Evolutionary conservation across 140 eudicot species (phyloP).

Genomic region (Stevia rebaudiana): DNA sequence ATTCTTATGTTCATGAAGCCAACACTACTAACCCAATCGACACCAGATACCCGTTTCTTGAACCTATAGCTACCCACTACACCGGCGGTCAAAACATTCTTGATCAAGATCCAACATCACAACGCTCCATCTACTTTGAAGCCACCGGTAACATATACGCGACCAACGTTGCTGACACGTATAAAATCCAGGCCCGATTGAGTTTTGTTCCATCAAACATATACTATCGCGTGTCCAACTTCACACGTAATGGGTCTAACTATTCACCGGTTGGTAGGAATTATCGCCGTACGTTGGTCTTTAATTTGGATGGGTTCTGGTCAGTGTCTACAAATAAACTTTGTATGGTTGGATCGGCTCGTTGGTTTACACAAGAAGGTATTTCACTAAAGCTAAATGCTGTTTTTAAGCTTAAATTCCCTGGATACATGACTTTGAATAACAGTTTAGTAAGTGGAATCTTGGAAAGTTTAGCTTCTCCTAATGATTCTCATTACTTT

Average conservation of each 20-base stretch:
- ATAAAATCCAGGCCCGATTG: constrained; percentile 44
- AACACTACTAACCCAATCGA: constrained; percentile 18
- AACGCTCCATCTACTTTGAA: constrained; percentile 13
- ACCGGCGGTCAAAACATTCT: constrained; percentile 43
- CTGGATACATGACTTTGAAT: constrained; percentile 18
- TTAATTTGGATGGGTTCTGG: constrained; percentile 59
- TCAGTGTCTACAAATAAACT: constrained; percentile 40
- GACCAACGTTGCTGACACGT: constrained; percentile 29
- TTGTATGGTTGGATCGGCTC: constrained; percentile 71
- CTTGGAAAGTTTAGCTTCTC: constrained; percentile 41
- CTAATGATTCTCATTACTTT: constrained; percentile 34
- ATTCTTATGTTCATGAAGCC: constrained; percentile 44
- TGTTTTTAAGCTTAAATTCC: constrained; percentile 41
- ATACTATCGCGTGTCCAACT: not conserved
- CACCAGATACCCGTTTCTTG: constrained; percentile 22
- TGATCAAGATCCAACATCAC: constrained; percentile 18
- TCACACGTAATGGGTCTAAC: constrained; percentile 11
- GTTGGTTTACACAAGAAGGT: constrained; percentile 28
- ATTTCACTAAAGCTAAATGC: constrained; percentile 33
- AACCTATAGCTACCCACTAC: constrained; percentile 24
- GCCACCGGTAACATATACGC: constrained; percentile 24
- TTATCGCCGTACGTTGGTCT: constrained; percentile 14
- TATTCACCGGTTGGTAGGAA: not conserved
- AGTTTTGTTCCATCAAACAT: constrained; percentile 8
- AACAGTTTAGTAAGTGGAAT: constrained; percentile 46